phyloP scores from a whole-genome alignment of 805 yeast species.

The Diddensiella santjacobensis region DNA sequence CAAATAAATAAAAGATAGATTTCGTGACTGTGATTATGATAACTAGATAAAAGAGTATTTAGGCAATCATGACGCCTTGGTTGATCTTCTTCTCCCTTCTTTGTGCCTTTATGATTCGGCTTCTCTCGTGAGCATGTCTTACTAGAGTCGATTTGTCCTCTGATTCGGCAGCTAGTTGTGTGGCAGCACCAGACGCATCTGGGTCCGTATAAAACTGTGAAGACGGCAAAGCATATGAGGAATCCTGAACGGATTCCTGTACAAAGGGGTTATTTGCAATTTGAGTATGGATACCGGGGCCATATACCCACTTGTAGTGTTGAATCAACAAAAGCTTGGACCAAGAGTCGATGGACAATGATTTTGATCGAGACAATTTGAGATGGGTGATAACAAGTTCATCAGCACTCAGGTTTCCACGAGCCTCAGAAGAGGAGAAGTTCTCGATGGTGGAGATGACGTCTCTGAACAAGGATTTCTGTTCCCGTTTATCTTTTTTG shows the following conservation, averaged over 20 bases:
- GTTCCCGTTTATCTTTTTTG: conserved; percentile 58
- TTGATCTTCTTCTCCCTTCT: conserved; percentile 16
- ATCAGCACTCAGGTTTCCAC: conserved; percentile 21
- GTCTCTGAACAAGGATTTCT: conserved; percentile 58
- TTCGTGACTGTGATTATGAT: not conserved
- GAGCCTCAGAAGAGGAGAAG: conserved; percentile 36
- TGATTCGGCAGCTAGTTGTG: not conserved
- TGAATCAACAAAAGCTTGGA: conserved; percentile 31
- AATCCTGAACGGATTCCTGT: conserved; percentile 20
- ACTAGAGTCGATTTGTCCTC: not conserved
- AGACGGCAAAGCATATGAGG: conserved; percentile 6
- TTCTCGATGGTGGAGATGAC: conserved; percentile 46
- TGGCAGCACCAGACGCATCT: conserved; percentile 1
- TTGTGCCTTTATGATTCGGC: conserved; percentile 11
- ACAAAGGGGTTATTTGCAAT: conserved; percentile 33
- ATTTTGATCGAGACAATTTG: conserved; percentile 24
- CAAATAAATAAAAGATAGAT: conserved; percentile 1
- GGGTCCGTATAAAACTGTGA: not conserved
- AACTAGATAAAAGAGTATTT: too few relatives aligned
- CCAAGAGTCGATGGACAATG: conserved; percentile 34
- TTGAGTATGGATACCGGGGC: conserved; percentile 35
- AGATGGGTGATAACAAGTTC: conserved; percentile 27
- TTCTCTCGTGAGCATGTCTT: conserved; percentile 7
- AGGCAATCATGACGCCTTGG: conserved; percentile 13
- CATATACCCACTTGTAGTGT: conserved; percentile 36